Conservation (phyloP, 176 grass and related monocot genomes). For the Cenchrus purpureus region DNA sequence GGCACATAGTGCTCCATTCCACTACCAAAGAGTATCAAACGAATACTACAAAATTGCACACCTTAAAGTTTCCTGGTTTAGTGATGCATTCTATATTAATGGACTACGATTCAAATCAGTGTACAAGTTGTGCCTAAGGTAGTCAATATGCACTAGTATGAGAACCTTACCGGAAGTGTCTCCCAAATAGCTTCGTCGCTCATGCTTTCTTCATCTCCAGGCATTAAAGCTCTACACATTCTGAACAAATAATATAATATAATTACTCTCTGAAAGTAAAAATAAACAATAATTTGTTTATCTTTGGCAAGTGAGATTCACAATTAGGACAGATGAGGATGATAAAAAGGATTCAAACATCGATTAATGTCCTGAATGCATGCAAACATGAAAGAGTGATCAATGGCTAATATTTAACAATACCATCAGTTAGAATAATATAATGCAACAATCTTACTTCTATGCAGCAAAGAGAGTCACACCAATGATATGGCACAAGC, state of each 20-base stretch:
- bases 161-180: conserved; percentile 86
- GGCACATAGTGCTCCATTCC: background rate
- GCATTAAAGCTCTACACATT: conserved; percentile 99
- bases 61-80: conserved; percentile 1
- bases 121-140: background rate
- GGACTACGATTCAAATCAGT: background rate
- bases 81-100: background rate
- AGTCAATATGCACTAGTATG: conserved; percentile 5
- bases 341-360: conserved; percentile 9
- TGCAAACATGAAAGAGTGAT: background rate
- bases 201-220: conserved; percentile 96
- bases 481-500: background rate
- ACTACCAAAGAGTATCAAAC: background rate
- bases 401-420: background rate
- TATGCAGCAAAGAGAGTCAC: conserved; percentile 3
- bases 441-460: conserved; percentile 17
- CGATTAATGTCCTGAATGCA: background rate
- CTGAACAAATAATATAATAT: conserved; percentile 47
- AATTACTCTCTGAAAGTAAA: conserved; percentile 18
- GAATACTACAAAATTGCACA: background rate
- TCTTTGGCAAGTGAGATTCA: background rate
- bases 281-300: background rate
- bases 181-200: conserved; percentile 95
- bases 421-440: background rate
- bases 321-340: background rate